Conservation (phyloP, 148 eudicot species). For the Salicornia ramosissima region DNA sequence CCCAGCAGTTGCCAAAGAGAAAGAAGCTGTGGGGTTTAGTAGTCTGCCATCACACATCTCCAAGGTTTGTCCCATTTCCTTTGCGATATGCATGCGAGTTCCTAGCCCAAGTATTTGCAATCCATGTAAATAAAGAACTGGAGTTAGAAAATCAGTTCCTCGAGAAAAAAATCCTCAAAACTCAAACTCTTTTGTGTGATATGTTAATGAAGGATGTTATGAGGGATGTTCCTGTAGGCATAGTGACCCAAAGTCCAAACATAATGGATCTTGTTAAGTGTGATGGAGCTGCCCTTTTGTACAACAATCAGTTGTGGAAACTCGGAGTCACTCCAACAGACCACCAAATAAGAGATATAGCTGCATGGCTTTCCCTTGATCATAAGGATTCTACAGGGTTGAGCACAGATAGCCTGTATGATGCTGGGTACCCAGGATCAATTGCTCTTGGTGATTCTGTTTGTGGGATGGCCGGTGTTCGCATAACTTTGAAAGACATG, state of each 20-base stretch:
- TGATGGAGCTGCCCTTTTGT: slow-evolving; percentile 83
- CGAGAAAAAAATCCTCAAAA: slow-evolving; percentile 81
- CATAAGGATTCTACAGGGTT: slow-evolving; percentile 88
- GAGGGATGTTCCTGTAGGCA: slow-evolving; percentile 85
- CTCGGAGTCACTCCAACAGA: slow-evolving; percentile 69
- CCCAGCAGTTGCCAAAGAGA: slow-evolving; percentile 47
- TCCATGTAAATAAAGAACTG: slow-evolving; percentile 78
- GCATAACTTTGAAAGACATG: slow-evolving; percentile 59
- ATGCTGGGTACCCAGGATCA: slow-evolving; percentile 89
- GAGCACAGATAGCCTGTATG: slow-evolving; percentile 86
- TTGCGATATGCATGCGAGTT: slow-evolving; percentile 91
- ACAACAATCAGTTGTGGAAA: slow-evolving; percentile 48
- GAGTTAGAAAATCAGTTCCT: slow-evolving; percentile 73
- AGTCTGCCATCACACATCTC: slow-evolving; percentile 78
- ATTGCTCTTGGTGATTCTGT: slow-evolving; percentile 62
- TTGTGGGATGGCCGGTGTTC: slow-evolving; percentile 90
- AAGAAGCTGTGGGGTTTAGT: slow-evolving; percentile 93
- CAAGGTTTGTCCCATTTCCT: slow-evolving; percentile 94
- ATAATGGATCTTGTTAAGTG: slow-evolving; percentile 95
- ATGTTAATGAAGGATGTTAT: slow-evolving; percentile 84
- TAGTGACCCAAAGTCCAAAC: slow-evolving; percentile 74
- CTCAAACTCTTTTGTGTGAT: slow-evolving; percentile 89
- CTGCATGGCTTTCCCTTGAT: slow-evolving; percentile 62
- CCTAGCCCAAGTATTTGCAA: slow-evolving; percentile 85
- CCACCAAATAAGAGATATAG: slow-evolving; percentile 59